Conservation (phyloP, 2,329 filamentous ascomycete genomes). For the Ophiocordyceps polyrhachis-furcata region DNA sequence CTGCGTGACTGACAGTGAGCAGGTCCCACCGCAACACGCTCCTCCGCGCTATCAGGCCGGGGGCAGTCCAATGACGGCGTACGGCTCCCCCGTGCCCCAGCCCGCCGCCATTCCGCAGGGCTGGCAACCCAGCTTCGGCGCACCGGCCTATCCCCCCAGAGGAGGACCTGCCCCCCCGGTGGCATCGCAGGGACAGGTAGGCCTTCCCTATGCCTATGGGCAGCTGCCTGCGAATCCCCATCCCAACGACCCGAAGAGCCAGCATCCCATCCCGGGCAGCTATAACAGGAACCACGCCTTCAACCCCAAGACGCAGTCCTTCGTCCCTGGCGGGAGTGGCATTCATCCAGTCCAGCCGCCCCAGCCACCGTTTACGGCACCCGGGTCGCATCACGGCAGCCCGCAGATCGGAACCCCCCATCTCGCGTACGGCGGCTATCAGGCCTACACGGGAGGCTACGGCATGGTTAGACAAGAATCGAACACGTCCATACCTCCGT, state of each 20-base stretch:
- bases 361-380: slow-evolving; percentile 27
- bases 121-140: slow-evolving; percentile 20
- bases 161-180: slow-evolving; percentile 10
- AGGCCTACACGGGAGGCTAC: slow-evolving; percentile 30
- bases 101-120: slow-evolving; percentile 10
- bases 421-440: slow-evolving; percentile 29
- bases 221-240: slow-evolving; percentile 55
- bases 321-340: slow-evolving; percentile 46
- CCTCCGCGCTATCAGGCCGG: slow-evolving; percentile 11
- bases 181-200: slow-evolving; percentile 12
- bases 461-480: slow-evolving; percentile 38
- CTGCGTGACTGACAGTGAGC: background rate
- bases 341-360: slow-evolving; percentile 29
- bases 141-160: slow-evolving; percentile 13
- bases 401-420: slow-evolving; percentile 34
- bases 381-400: slow-evolving; percentile 31
- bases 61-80: slow-evolving; percentile 18
- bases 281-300: slow-evolving; percentile 65
- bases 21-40: slow-evolving; percentile 14
- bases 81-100: slow-evolving; percentile 14
- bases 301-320: slow-evolving; percentile 86
- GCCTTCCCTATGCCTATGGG: slow-evolving; percentile 53
- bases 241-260: slow-evolving; percentile 52
- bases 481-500: slow-evolving; percentile 32
- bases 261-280: slow-evolving; percentile 71